Evolutionary conservation across 2,329 filamentous ascomycete species (phyloP), one percentile per base, ranked within the genome.

Genomic region (Fusarium sacchari): DNA sequence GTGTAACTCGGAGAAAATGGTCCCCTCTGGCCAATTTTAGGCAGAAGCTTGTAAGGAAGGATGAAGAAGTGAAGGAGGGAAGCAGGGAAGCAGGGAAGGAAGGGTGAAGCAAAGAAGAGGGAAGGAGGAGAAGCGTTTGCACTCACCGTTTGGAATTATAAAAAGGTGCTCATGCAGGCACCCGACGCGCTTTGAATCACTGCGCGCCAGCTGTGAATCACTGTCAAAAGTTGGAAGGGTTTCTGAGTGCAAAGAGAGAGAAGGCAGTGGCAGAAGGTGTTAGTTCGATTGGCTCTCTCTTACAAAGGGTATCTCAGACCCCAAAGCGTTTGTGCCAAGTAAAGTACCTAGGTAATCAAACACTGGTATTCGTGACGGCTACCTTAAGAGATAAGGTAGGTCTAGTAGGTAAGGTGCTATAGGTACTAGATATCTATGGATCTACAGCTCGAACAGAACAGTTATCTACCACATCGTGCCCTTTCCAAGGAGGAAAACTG

Each of bases 191-290:
- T n/a, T 24, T 32, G 37, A 24, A 14, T 18, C 65, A 57, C 46
- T 67, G 43, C 39, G 30, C 17, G n/a, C 42, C 57, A 42, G 37
- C 57, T 46, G 58, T 73, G 71, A 68, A 60, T 68, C 67, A 74
- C 62, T 32, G 49, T 18, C 37, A 37, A 56, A 42, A 20, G 14
- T 36, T 7, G 15, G 32, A 37, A 37, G 26, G 22, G 20, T 12
- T n/a, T 22, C 46, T 7, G 4, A 46, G 42, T 36, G 42, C 13
- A 34, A 52, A 42, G 24, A 22, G 15, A 6, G 24, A 15, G 37
- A 17, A 22, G 22, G 32, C 42, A 50, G 28, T 62, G 37, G 11
- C 11, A 34, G 24, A 26, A 44, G 55, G 24, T 44, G 50, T n/a
- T n/a, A 18, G 22, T 18, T 26, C 34, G 10, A 39, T 44, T 22